A percentile compares a stretch with the other conserved stretches of the same genome.
Conservation (phyloP, 2,329 filamentous ascomycete species). For the Trichoderma polysporum region DNA sequence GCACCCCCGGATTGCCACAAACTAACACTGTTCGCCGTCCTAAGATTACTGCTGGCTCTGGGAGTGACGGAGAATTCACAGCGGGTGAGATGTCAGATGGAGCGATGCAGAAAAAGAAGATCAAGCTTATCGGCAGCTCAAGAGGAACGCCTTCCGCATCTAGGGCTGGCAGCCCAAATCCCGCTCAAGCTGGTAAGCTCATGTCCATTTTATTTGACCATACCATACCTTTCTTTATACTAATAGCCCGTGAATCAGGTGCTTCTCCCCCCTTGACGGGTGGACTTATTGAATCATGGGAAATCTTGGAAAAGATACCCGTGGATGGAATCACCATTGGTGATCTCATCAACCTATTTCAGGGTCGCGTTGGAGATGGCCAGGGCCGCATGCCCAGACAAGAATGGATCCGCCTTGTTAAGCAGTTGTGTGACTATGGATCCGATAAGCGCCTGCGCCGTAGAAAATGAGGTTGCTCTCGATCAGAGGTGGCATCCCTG, state of each 20-base stretch:
- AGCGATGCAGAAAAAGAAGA: constrained; percentile 51
- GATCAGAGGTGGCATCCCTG: neutral
- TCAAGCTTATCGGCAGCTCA: constrained; percentile 51
- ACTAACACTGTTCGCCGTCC: constrained; percentile 40
- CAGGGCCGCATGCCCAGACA: constrained; percentile 52
- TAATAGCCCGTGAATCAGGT: constrained; percentile 25
- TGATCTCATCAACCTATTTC: constrained; percentile 55
- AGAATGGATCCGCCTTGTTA: constrained; percentile 61
- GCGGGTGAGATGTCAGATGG: constrained; percentile 66
- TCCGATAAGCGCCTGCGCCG: constrained; percentile 53
- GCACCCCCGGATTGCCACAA: constrained; percentile 51
- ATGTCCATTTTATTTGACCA: neutral
- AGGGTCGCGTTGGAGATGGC: constrained; percentile 51
- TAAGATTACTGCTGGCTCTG: constrained; percentile 55
- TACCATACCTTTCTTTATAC: neutral
- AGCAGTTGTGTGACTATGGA: constrained; percentile 53
- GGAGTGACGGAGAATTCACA: constrained; percentile 71
- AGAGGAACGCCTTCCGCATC: constrained; percentile 58
- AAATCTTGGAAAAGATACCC: constrained; percentile 56
- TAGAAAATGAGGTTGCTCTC: constrained; percentile 33
- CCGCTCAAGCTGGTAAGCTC: constrained; percentile 42
- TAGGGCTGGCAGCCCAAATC: constrained; percentile 60
- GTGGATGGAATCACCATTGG: constrained; percentile 55
- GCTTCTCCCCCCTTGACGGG: constrained; percentile 38
- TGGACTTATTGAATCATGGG: constrained; percentile 45